Base-by-base conservation (phyloP, 495 filamentous ascomycete genomes). In the Penicillium subrubescens region DNA sequence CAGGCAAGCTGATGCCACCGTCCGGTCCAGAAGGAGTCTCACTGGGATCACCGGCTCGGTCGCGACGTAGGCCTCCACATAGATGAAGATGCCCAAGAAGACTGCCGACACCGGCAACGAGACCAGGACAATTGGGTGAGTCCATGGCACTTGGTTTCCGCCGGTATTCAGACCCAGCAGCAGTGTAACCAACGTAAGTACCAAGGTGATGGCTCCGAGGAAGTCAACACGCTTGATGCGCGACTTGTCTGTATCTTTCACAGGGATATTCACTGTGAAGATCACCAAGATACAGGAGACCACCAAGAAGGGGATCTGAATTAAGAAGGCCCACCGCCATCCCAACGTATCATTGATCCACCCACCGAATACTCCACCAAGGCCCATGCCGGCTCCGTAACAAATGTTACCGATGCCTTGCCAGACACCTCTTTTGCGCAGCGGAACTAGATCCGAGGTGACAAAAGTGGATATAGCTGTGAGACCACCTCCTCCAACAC, bases 401-500 rank as follows among this genome's bases (percentile, higher is more conserved):
- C 93, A 60, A 63, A 97, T 85, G 76, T 97, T 97, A 0, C 91
- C 90, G 44, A 96, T 78, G 0, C 94, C 94, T 74, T 97, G 94
- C 74, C 92, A 90, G 15, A 97, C 74, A 0, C 94, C 94, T 66
- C 94, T 84, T 65, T 88, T 88, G 25, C 94, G 84, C 37, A 97
- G 78, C 17, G 94, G 94, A 19, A 97, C 84, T 50, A 97, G 74
- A 73, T 97, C 94, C 0, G 89, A 90, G 10, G 80, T 89, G 29
- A 97, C 80, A 68, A 97, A 94, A 1, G 92, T 93, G 10, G 86
- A 86, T 62, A 97, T 96, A 2, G 90, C 88, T 69, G 86, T 90
- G 48, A 97, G 71, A 14, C 94, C 93, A 8, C 93, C 93, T 0
- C 94, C 94, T 5, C 94, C 94, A 35, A 94, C 87, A 1, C 94